Base-by-base conservation (phyloP, 2,329 filamentous ascomycete species). In the Apiospora rasikravindrae region DNA sequence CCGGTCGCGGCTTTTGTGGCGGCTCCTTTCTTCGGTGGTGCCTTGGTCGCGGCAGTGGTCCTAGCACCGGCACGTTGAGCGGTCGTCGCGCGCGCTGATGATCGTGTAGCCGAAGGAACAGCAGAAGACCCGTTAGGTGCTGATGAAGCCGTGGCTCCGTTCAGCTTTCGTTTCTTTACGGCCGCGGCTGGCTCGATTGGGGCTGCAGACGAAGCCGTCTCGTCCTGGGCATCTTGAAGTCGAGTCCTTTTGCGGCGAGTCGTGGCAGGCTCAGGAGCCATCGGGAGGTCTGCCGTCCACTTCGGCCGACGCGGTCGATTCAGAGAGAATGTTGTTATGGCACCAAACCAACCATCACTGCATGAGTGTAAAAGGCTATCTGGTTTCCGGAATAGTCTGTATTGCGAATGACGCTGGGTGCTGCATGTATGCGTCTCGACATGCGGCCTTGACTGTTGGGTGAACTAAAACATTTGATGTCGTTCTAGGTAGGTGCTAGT, bases 231-330 rank as follows among this genome's bases (percentile, higher is more conserved):
- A 19, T 67, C 42, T 51, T 73, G 72, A 13, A 44, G 49, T 16
- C 72, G 69, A 14, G 64, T 37, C 45, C 72, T 71, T 51, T 73
- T 73, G 14, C 66, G 66, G 51, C 72, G 72, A 42, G 45, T 69
- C 24, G 67, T 33, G 44, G 47, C 67, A 37, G 51, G 40, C 42
- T 51, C 53, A 22, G 72, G 53, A 29, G 72, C 66, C 72, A 73
- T 73, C 67, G 72, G 16, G 44, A 51, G 14, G 29, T 11, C 2
- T 61, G 53, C 26, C 37, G 29, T 61, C 10, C 29, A 33, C 40
- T 44, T 44, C 26, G 10, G 37, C 26, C 66, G 66, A 13, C 22
- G n/a, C 22, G 66, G 53, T 8, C 6, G 19, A 64, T 4, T 40
- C n/a, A 29, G 3, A 40, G 57, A n/a, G 29, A 61, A 10, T 61